A percentile compares a stretch with the other conserved stretches of the same genome.
Evolutionary conservation across 257 asterid species (phyloP).

Genomic region (Jaltomata sinuosa): DNA sequence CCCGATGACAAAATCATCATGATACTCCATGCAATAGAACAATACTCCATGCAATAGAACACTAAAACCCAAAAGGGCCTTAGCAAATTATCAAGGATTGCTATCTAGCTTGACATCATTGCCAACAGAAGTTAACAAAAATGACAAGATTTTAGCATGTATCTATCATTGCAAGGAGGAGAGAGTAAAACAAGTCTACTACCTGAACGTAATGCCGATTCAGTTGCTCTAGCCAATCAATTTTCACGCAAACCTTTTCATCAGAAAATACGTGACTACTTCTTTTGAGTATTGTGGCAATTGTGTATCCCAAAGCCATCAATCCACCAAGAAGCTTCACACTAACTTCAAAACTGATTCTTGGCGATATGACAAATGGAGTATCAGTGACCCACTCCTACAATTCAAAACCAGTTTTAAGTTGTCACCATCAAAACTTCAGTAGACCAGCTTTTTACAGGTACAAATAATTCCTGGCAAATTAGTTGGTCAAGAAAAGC

Average conservation of each 20-base stretch:
- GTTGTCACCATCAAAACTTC: neutral
- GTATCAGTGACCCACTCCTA: conserved; percentile 96
- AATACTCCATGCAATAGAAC: neutral
- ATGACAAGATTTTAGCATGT: neutral
- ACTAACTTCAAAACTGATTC: conserved; percentile 97
- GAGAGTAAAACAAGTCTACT: neutral
- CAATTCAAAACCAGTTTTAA: conserved; percentile 15
- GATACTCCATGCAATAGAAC: neutral
- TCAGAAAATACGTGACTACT: conserved; percentile 74
- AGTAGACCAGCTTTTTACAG: neutral
- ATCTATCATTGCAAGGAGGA: neutral
- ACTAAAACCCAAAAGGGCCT: neutral
- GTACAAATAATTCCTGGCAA: neutral
- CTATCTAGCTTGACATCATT: neutral
- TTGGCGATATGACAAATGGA: conserved; percentile 97
- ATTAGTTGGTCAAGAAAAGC: neutral
- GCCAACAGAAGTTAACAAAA: neutral
- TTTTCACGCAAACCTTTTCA: conserved; percentile 84
- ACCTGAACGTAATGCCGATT: conserved; percentile 94
- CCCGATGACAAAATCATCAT: neutral
- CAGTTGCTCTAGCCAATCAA: conserved; percentile 93
- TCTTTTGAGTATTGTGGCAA: conserved; percentile 94
- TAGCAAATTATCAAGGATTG: neutral
- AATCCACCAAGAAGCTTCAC: conserved; percentile 97
- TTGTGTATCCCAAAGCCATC: conserved; percentile 98